These are phyloP conservation scores for Gossypium trilobum DNA, from an alignment of 441 rosid species.

Conservation along the genomic window DNA sequence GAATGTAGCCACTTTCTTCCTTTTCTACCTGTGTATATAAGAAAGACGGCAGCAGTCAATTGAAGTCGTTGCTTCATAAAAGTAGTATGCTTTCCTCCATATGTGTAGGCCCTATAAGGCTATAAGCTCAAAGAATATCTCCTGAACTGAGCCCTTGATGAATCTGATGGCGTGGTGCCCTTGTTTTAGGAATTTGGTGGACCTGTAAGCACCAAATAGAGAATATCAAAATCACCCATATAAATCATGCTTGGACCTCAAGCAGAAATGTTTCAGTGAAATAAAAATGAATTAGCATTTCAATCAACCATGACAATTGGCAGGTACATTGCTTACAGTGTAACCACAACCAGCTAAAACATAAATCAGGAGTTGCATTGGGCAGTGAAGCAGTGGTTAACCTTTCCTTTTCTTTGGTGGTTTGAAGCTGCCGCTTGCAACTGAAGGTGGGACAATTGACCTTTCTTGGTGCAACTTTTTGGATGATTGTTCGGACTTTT, in stretches of 20 bases:
- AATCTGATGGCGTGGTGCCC: neutral
- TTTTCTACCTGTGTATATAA: neutral
- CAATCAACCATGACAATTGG: neutral
- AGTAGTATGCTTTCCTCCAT: neutral
- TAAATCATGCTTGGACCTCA: neutral
- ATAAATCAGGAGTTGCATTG: neutral
- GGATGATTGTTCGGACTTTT: conserved; percentile 38
- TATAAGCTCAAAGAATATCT: neutral
- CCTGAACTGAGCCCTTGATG: neutral
- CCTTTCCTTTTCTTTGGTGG: conserved; percentile 48
- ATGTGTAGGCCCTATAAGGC: neutral
- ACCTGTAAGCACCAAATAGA: neutral
- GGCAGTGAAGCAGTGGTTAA: neutral
- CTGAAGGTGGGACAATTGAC: conserved; percentile 43
- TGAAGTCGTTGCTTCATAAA: no score
- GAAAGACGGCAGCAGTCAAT: neutral
- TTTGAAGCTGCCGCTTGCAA: conserved; percentile 30
- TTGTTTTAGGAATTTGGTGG: neutral
- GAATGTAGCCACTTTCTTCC: neutral
- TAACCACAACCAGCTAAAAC: neutral
- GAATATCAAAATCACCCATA: neutral
- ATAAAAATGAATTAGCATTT: neutral
- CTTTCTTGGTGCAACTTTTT: conserved; percentile 44
- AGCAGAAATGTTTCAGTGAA: neutral
- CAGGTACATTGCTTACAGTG: neutral